These are phyloP conservation scores for Murraya koenigii DNA, from an alignment of 345 rosid species.

Conservation along the genomic window DNA sequence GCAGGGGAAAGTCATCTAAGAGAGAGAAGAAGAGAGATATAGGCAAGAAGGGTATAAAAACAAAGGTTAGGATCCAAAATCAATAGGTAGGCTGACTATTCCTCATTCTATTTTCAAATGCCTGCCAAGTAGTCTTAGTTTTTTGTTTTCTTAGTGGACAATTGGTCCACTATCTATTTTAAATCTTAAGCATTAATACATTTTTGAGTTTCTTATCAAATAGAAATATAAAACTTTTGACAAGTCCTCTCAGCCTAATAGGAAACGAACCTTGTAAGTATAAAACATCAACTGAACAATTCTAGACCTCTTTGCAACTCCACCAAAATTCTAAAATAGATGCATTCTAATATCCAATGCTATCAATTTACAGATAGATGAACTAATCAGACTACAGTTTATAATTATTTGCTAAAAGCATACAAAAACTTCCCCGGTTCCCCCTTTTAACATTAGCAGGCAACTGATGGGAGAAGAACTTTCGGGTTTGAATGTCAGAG, in stretches of 20 bases:
- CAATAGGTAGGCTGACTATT: too few relatives aligned
- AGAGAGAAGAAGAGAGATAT: neutral
- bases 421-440: neutral
- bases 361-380: neutral
- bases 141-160: too few relatives aligned
- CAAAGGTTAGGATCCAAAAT: too few relatives aligned
- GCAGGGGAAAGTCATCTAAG: neutral
- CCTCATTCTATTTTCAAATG: neutral
- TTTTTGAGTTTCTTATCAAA: too few relatives aligned
- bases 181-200: too few relatives aligned
- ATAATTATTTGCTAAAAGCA: conserved; percentile 5
- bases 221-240: neutral
- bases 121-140: neutral
- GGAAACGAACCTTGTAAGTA: neutral
- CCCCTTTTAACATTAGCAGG: conserved; percentile 32
- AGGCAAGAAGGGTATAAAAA: too few relatives aligned
- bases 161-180: too few relatives aligned
- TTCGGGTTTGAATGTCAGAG: conserved; percentile 56
- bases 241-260: neutral
- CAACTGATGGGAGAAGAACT: conserved; percentile 83
- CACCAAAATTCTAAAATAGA: neutral
- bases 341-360: neutral
- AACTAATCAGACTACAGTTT: neutral
- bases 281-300: neutral
- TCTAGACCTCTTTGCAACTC: neutral